Evolutionary conservation across 1,139 yeast species (phyloP).

Genomic region (Protomyces arabidopsidicola): DNA sequence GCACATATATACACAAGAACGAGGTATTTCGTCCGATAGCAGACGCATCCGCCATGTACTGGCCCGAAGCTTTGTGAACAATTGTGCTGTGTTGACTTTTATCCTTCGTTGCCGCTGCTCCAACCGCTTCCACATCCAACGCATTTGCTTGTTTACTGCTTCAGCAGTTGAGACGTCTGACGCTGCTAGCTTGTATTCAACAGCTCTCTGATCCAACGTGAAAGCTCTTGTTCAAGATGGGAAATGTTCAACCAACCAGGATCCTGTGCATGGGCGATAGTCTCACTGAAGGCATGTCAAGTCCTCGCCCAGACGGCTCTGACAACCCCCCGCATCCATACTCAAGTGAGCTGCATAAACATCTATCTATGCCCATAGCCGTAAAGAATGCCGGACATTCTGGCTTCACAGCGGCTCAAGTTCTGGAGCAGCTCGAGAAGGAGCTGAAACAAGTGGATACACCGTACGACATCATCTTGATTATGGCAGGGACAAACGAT

Average conservation of each 20-base stretch:
- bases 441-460: neutral
- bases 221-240: neutral
- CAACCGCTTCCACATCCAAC: no score
- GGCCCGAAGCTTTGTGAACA: no score
- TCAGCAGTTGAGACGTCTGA: no score
- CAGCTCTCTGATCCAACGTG: no score
- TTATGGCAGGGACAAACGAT: neutral
- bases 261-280: neutral
- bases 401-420: neutral
- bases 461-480: neutral
- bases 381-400: neutral
- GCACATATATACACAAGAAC: neutral
- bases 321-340: neutral
- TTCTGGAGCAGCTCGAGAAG: neutral
- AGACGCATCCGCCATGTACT: no score
- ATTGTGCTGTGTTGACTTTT: no score
- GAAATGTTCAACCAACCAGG: neutral
- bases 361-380: neutral
- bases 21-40: no score
- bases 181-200: no score
- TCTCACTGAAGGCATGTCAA: neutral
- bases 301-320: neutral
- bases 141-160: no score
- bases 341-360: neutral
- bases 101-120: no score